phyloP scores from a whole-genome alignment of 176 grass and related monocot species.

The Avena insularis region DNA sequence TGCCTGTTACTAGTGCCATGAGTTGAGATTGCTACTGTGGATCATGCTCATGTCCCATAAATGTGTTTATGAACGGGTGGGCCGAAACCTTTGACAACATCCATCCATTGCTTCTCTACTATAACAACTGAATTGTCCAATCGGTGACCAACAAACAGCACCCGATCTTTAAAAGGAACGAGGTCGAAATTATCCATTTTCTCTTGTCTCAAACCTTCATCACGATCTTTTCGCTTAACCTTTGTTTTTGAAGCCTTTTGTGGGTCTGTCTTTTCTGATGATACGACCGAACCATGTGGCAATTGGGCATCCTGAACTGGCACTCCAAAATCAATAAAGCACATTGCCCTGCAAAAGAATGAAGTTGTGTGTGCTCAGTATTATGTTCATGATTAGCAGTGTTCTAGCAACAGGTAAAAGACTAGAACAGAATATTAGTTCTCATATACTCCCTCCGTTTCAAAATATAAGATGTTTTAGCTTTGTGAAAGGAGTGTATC shows the following conservation, averaged over 20 bases:
- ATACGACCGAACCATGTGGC: conserved; percentile 22
- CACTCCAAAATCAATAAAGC: conserved; percentile 88
- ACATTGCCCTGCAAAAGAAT: conserved; percentile 76
- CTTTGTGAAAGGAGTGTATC: too few species aligned
- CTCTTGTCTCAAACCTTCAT: conserved; percentile 55
- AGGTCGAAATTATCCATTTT: conserved; percentile 75
- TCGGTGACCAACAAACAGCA: conserved; percentile 77
- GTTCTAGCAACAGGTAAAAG: conserved; percentile 9
- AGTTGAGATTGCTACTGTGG: not conserved
- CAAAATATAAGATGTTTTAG: too few species aligned
- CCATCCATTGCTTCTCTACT: conserved; percentile 88
- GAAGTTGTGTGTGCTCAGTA: not conserved
- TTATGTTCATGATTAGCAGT: not conserved
- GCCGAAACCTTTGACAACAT: conserved; percentile 70
- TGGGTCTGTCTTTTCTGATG: conserved; percentile 45
- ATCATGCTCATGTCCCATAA: conserved; percentile 82
- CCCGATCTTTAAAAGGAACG: conserved; percentile 69
- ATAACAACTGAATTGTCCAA: conserved; percentile 76
- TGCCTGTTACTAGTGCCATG: conserved; percentile 3
- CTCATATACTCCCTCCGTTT: not conserved
- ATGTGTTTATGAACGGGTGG: conserved; percentile 79
- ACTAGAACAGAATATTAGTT: not conserved
- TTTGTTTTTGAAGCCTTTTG: conserved; percentile 48
- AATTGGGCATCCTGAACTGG: conserved; percentile 63
- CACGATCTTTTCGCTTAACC: conserved; percentile 56